phyloP scores from a whole-genome alignment of 1,139 yeast genomes.

The Protomyces gravidus region DNA sequence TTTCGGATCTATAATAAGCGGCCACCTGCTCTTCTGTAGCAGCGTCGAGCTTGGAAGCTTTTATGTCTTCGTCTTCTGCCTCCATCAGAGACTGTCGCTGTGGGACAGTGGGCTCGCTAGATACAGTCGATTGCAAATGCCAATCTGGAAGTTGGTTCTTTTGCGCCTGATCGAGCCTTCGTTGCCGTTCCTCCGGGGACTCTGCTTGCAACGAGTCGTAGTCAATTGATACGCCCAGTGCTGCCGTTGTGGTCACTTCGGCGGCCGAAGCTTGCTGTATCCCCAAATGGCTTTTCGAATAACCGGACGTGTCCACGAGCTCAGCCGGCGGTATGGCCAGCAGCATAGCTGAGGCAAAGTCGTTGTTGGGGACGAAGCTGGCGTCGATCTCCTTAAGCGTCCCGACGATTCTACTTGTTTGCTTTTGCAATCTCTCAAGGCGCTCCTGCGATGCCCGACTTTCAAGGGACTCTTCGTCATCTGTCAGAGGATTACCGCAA shows the following conservation, averaged over 20 bases:
- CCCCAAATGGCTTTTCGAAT: conserved; percentile 25
- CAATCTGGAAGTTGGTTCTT: conserved; percentile 96
- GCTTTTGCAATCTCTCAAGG: conserved; percentile 78
- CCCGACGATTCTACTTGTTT: conserved; percentile 81
- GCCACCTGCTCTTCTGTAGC: conserved; percentile 35
- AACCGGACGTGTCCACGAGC: conserved; percentile 42
- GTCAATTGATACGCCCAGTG: conserved; percentile 66
- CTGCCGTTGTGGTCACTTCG: conserved; percentile 46
- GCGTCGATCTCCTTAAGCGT: conserved; percentile 83
- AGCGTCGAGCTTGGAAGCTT: conserved; percentile 24
- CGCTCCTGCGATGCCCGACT: conserved; percentile 77
- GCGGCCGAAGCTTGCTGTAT: conserved; percentile 38
- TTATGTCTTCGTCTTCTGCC: conserved; percentile 9
- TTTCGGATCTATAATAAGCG: conserved; percentile 34
- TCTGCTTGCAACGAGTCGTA: conserved; percentile 57
- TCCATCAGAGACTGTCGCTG: conserved; percentile 3
- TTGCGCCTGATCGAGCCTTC: conserved; percentile 46
- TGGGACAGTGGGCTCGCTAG: conserved; percentile 13
- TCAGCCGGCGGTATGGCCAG: conserved; percentile 39
- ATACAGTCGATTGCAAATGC: conserved; percentile 85
- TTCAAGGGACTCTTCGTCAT: conserved; percentile 83
- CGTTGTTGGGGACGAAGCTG: conserved; percentile 64
- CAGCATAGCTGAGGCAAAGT: conserved; percentile 43
- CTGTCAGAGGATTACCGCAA: conserved; percentile 69
- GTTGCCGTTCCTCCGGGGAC: conserved; percentile 3